Conservation (phyloP, 2,329 filamentous ascomycete species). For the Stromatinia cepivora region DNA sequence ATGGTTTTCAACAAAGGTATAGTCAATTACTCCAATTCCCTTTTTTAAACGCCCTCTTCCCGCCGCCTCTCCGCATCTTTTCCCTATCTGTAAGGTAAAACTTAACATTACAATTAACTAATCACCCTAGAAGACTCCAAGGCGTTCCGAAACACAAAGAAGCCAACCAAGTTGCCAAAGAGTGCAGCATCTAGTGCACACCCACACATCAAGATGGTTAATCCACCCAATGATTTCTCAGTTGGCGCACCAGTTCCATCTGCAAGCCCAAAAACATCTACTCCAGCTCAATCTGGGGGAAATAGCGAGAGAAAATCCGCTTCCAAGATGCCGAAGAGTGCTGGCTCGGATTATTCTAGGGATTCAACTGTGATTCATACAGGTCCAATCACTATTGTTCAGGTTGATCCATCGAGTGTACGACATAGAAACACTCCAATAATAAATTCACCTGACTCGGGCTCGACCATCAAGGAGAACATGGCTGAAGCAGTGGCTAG, state of each 20-base stretch:
- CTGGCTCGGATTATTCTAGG: background rate
- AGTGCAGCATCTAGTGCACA: background rate
- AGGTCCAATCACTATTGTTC: background rate
- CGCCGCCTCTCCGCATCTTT: no score
- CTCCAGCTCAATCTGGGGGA: background rate
- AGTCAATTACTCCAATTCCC: background rate
- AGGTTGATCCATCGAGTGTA: rapidly evolving
- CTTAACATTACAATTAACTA: no score
- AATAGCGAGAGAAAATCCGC: background rate
- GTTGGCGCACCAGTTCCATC: background rate
- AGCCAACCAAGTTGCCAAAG: background rate
- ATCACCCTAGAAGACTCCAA: background rate
- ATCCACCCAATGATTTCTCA: no score
- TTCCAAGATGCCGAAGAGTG: background rate
- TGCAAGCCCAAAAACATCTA: background rate
- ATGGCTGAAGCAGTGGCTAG: background rate
- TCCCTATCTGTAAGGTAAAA: no score
- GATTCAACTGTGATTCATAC: background rate
- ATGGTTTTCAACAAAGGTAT: background rate
- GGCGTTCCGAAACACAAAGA: background rate
- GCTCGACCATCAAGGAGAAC: background rate
- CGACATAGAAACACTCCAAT: no score
- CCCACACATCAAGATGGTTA: background rate
- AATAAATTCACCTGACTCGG: background rate
- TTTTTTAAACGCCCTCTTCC: rapidly evolving